Evolutionary conservation across 2,329 filamentous ascomycete genomes (phyloP), one percentile per base, ranked within the genome.

Genomic region (Nigrospora oryzae): DNA sequence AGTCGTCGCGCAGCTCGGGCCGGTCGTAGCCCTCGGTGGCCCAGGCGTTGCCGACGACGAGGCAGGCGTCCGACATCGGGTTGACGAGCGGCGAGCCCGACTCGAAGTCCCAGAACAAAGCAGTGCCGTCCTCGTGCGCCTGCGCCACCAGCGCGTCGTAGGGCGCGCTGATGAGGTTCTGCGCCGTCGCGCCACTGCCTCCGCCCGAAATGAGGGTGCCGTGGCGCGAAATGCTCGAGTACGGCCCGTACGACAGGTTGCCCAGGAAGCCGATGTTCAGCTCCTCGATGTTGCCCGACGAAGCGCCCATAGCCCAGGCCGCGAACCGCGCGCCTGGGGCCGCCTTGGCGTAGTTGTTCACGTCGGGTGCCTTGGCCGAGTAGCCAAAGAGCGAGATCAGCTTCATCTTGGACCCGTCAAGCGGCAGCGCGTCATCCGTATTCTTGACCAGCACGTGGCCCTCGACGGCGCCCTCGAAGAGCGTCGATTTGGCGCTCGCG

Each of bases 11-110:
- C 44, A 84, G 68, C 17, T 67, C 68, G 3, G 70, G 61, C 49
- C 71, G 64, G 46, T 79, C 64, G 52, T 69, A 79, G 1, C 81
- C 82, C 60, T 87, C 83, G 0, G 80, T 77, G 2, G 77, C 73
- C 61, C 83, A 79, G 34, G 59, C 66, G 55, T 75, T 76, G 52
- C 74, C 67, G 49, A 75, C 67, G 0, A 74, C 70, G 3, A 75
- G 55, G 42, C 83, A 86, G 14, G 84, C 63, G 56, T 85, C 68
- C 8, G 66, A 58, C 6, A 33, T 59, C 14, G 56, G 51, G 37
- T 66, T 57, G 4, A 71, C 63, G 2, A 56, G 38, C 0, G 70
- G 67, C 8, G 61, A 53, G 2, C 49, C 53, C 1, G 60, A 63
- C 5, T 56, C 53, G 45, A 71, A 66, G 52, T 75, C 71, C 60